Evolutionary conservation across 257 asterid genomes (phyloP).

Genomic region (Datura wrightii): DNA sequence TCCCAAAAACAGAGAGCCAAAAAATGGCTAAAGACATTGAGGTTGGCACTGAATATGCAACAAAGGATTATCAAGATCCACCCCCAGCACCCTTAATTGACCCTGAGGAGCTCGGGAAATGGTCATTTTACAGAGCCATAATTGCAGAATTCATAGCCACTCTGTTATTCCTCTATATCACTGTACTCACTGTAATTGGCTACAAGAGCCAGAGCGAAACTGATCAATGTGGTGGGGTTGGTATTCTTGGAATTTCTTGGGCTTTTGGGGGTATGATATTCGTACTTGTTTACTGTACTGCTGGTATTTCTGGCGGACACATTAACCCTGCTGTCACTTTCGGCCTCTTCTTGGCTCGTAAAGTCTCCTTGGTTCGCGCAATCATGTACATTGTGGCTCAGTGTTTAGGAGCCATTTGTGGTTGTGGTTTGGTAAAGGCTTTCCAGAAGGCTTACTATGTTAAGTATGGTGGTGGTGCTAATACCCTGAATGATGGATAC

Average conservation of each 20-base stretch:
- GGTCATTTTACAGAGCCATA: constrained; percentile 73
- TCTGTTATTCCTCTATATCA: constrained; percentile 60
- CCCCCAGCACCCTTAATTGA: constrained; percentile 66
- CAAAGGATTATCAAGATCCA: constrained; percentile 74
- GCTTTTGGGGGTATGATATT: constrained; percentile 87
- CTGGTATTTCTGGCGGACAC: constrained; percentile 83
- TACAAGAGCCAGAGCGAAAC: constrained; percentile 63
- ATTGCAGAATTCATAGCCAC: constrained; percentile 79
- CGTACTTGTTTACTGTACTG: constrained; percentile 79
- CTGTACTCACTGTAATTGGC: constrained; percentile 72
- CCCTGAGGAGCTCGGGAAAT: constrained; percentile 58
- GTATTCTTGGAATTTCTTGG: constrained; percentile 85
- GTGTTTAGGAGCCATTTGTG: constrained; percentile 74
- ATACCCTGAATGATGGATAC: constrained; percentile 49
- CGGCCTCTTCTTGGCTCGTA: constrained; percentile 65
- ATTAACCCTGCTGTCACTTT: constrained; percentile 77
- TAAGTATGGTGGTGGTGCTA: constrained; percentile 72
- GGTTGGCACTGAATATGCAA: constrained; percentile 51
- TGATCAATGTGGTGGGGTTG: constrained; percentile 71
- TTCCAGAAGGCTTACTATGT: constrained; percentile 59
- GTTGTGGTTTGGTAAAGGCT: constrained; percentile 70
- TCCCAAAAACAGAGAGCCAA: constrained; percentile 17
- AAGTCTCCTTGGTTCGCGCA: constrained; percentile 65
- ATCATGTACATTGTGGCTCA: constrained; percentile 68
- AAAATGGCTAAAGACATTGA: constrained; percentile 64